Percentiles rank a stretch among this genome's conserved stretches.
Evolutionary conservation across 805 yeast genomes (phyloP).

Genomic region (Candida stauntonica): DNA sequence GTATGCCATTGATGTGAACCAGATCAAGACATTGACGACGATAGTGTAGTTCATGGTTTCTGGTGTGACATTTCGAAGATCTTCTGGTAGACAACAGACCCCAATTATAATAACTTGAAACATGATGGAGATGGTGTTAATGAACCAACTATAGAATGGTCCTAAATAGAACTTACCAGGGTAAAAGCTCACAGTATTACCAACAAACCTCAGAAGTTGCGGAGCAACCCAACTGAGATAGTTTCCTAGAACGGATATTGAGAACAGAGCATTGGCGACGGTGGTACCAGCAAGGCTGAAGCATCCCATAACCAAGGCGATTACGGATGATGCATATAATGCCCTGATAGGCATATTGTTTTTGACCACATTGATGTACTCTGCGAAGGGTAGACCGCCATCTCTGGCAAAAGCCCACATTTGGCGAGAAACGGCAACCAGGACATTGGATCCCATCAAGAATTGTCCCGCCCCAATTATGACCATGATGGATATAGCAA

Average conservation of each 20-base stretch:
- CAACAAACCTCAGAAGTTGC: slow-evolving; percentile 35
- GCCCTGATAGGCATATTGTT: slow-evolving; percentile 59
- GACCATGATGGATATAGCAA: slow-evolving; percentile 63
- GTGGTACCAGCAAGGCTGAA: slow-evolving; percentile 37
- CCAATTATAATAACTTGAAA: slow-evolving; percentile 52
- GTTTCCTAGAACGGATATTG: slow-evolving; percentile 39
- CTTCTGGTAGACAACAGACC: slow-evolving; percentile 56
- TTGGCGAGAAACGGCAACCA: slow-evolving; percentile 62
- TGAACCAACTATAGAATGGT: slow-evolving; percentile 36
- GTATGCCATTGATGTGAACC: slow-evolving; percentile 51
- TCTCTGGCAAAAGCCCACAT: slow-evolving; percentile 75
- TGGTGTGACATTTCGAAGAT: slow-evolving; percentile 30
- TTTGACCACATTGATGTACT: slow-evolving; percentile 53
- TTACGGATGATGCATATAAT: slow-evolving; percentile 37
- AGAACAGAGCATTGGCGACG: slow-evolving; percentile 42
- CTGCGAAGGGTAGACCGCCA: slow-evolving; percentile 63
- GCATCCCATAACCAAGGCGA: slow-evolving; percentile 35
- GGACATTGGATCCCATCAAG: slow-evolving; percentile 58
- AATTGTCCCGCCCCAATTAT: slow-evolving; percentile 56
- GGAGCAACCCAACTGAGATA: slow-evolving; percentile 40
- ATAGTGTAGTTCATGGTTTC: slow-evolving; percentile 67
- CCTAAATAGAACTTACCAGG: slow-evolving; percentile 73
- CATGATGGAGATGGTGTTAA: slow-evolving; percentile 43
- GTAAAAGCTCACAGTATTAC: slow-evolving; percentile 44
- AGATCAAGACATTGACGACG: slow-evolving; percentile 58